phyloP scores from a whole-genome alignment of 2,329 filamentous ascomycete genomes.

The Claviceps quebecensis region DNA sequence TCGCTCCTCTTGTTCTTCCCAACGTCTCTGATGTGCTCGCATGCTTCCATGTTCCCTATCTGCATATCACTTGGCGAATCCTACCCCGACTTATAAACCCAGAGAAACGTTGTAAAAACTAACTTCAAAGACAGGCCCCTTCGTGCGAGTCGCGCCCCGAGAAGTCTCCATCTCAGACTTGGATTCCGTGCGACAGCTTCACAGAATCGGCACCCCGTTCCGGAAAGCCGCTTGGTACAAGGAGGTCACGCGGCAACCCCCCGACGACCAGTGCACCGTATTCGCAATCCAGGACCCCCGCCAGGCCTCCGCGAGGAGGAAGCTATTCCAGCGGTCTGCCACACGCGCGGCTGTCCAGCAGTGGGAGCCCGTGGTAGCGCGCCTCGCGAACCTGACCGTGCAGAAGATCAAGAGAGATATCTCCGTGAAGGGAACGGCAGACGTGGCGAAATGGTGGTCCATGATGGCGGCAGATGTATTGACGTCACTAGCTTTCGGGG shows the following conservation, averaged over 20 bases:
- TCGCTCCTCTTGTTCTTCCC: background rate
- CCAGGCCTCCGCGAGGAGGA: background rate
- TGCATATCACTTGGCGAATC: no score
- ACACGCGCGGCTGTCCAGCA: background rate
- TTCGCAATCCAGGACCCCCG: background rate
- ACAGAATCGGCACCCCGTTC: background rate
- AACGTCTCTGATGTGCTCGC: background rate
- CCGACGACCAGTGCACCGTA: background rate
- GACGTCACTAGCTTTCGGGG: background rate
- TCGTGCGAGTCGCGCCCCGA: background rate
- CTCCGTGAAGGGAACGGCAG: background rate
- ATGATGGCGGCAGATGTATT: constrained; percentile 1
- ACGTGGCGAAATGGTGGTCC: background rate
- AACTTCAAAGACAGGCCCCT: background rate
- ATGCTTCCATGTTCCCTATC: no score
- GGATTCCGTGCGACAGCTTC: background rate
- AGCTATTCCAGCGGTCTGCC: background rate
- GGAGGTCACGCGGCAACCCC: background rate
- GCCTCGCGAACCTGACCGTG: background rate
- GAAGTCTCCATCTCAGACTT: background rate
- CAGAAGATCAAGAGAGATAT: background rate
- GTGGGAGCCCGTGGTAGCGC: background rate
- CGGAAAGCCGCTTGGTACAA: background rate
- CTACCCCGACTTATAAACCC: no score
- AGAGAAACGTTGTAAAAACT: no score